Conservation (phyloP, 2,329 filamentous ascomycete species). For the Cordyceps fumosorosea region DNA sequence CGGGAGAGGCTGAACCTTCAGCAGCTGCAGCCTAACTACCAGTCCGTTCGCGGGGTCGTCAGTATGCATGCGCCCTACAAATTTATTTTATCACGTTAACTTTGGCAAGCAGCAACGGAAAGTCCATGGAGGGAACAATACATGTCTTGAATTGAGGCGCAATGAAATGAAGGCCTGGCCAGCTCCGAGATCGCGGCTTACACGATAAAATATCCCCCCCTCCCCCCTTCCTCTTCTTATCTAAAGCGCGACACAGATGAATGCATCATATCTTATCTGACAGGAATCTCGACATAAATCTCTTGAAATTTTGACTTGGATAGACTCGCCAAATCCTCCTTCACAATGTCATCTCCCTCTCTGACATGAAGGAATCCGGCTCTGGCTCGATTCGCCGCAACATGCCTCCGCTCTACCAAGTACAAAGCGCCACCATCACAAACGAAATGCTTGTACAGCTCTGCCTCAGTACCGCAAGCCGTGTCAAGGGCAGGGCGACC, state of each 20-base stretch:
- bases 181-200: neutral
- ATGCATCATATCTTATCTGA: neutral
- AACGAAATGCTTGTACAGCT: conserved; percentile 2
- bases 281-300: too few relatives aligned
- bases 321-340: neutral
- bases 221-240: neutral
- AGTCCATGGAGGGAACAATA: too few relatives aligned
- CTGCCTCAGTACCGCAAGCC: neutral
- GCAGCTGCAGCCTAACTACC: too few relatives aligned
- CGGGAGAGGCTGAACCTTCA: too few relatives aligned
- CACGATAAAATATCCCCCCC: neutral
- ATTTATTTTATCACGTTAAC: too few relatives aligned
- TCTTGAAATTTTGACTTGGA: neutral
- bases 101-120: too few relatives aligned
- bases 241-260: too few relatives aligned
- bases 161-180: neutral
- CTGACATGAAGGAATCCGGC: neutral
- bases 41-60: too few relatives aligned
- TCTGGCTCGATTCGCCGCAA: neutral
- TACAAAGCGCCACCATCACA: neutral
- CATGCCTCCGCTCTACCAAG: neutral
- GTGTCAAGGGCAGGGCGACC: neutral
- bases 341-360: neutral
- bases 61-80: too few relatives aligned
- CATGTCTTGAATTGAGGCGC: neutral